A percentile compares a stretch with the other conserved stretches of the same genome.
Evolutionary conservation across 139 green algal genomes (phyloP).

Genomic region (Haematococcus lacustris): DNA sequence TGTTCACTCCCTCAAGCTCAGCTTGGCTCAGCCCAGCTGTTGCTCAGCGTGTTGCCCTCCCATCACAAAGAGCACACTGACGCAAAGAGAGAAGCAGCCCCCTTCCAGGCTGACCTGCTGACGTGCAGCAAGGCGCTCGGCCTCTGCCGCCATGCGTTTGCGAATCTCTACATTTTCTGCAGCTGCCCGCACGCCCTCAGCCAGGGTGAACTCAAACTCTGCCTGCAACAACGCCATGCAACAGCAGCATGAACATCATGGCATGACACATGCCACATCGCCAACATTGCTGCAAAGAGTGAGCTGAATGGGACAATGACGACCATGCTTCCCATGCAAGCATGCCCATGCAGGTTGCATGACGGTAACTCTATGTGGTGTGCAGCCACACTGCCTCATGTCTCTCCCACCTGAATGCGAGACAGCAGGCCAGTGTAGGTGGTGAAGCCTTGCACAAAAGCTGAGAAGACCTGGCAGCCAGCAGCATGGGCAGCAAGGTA

Average conservation of each 20-base stretch:
- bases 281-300: too few relatives aligned
- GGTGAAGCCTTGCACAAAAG: slow-evolving; percentile 35
- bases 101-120: too few relatives aligned
- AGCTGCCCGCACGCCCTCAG: slow-evolving; percentile 27
- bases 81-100: too few relatives aligned
- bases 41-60: too few relatives aligned
- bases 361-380: neutral
- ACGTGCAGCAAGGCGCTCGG: slow-evolving; percentile 1
- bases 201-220: slow-evolving; percentile 30
- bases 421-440: slow-evolving; percentile 25
- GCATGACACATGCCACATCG: neutral
- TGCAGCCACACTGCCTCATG: neutral
- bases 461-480: slow-evolving; percentile 26
- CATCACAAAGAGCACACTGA: too few relatives aligned
- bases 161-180: slow-evolving; percentile 29
- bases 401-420: slow-evolving; percentile 14
- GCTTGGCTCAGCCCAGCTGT: too few relatives aligned
- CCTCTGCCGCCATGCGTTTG: slow-evolving; percentile 14
- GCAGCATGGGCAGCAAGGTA: too few relatives aligned
- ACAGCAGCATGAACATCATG: neutral
- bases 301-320: too few relatives aligned
- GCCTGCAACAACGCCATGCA: slow-evolving; percentile 4
- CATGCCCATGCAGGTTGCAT: neutral
- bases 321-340: too few relatives aligned
- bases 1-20: too few relatives aligned